Evolutionary conservation across 2,329 filamentous ascomycete species (phyloP), one percentile per base, ranked within the genome.

Genomic region (Fonsecaea pugnacius): DNA sequence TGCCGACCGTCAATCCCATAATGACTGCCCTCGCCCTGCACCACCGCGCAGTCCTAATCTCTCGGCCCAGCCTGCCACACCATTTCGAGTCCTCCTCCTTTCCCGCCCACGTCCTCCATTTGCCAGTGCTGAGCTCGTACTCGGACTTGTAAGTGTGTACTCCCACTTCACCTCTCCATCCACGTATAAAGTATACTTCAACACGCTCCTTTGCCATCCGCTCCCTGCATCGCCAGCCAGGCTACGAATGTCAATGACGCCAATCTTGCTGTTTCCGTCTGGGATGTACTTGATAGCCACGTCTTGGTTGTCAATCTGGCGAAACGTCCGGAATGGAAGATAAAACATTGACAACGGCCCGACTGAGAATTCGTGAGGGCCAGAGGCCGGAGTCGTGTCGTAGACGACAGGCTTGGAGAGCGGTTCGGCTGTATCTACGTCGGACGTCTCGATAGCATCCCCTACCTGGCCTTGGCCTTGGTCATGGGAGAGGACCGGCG

Each of bases 341-440:
- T 95, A 96, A 74, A 99, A 99, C 83, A 98, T 96, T 75, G 89
- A 96, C 58, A 99, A 76, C 0, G 95, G 95, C 60, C 91, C 95
- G 0, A 90, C 92, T 27, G 91, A 95, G 77, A 97, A 98, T 76
- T 99, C 95, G 72, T 96, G 89, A 0, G 96, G 58, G 70, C 81
- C 67, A 82, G 67, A 54, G 70, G 63, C 5, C 73, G 76, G 2
- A 70, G 67, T 21, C 68, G 63, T 60, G 50, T 66, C 63, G 38
- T 67, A 67, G n/a, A 64, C 46, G 14, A 54, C 40, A 24, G 36
- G 60, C 32, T 32, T 40, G 30, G 18, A 14, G 38, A 21, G 2
- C 24, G 43, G 33, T 43, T 60, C 36, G 2, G 43, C 56, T 57
- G 21, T 38, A 10, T 35, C 48, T 16, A 51, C 14, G 12, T 46